Base-by-base conservation (phyloP, 2,329 filamentous ascomycete species). In the Calonectria ilicicola region DNA sequence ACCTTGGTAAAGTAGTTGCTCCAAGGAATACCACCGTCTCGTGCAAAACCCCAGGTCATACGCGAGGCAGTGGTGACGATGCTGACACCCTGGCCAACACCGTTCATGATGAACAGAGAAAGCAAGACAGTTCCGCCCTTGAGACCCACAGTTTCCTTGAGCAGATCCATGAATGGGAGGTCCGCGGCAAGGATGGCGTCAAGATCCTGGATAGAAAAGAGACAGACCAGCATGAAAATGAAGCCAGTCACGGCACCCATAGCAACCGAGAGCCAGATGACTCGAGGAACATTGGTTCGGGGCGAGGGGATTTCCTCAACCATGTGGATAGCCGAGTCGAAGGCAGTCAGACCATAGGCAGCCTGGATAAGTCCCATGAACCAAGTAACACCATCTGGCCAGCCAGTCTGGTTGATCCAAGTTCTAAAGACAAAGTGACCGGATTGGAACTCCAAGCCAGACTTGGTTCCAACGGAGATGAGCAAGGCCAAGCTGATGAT, bases 311-410 rank as follows among this genome's bases (percentile, higher is more conserved):
- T 88, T 76, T 91, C 89, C 74, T 91, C 89, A 2, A 89, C 87
- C 83, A 91, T 86, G 77, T 91, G 89, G 44, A 91, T 89, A 40
- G 89, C 89, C 0, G 89, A 87, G 76, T 91, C 89, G 73, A 91
- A 91, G 1, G 89, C 89, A 1, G 78, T 78, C 2, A 81, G 72
- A 70, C 88, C 89, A 67, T 91, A 91, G 0, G 89, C 89, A 1
- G 88, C 86, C 74, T 91, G 89, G 0, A 91, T 84, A 1, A 91
- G 85, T 5, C 89, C 89, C 0, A 87, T 86, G 74, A 91, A 91
- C 88, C 88, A 91, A n/a, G 87, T 86, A 0, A 91, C 86, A 1
- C 89, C 89, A 51, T 89, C 85, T 1, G 82, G 80, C 89, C 89
- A 91, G n/a, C 89, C 88, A 1, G 82, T 84, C 67, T 78, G 73